phyloP scores from a whole-genome alignment of 495 filamentous ascomycete genomes.

The Aspergillus avenaceus region DNA sequence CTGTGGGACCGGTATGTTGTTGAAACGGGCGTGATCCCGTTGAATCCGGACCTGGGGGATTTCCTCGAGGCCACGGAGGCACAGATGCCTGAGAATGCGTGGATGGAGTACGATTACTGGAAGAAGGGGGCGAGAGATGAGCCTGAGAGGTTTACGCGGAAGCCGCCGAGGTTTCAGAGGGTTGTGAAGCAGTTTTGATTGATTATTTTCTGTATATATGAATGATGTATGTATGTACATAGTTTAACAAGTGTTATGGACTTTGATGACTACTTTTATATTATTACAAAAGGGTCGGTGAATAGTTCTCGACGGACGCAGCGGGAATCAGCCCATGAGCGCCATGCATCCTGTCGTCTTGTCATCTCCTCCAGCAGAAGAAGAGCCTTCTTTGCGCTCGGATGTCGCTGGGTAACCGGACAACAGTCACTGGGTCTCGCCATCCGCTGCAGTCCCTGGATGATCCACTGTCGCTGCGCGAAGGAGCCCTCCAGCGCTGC shows the following conservation, averaged over 20 bases:
- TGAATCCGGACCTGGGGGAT: slow-evolving; percentile 37
- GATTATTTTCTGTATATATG: background rate
- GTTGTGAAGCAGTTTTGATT: slow-evolving; percentile 43
- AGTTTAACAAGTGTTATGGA: background rate
- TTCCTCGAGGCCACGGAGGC: slow-evolving; percentile 57
- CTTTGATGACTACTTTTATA: slow-evolving; percentile 12
- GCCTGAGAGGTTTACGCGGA: slow-evolving; percentile 50
- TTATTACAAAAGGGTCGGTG: slow-evolving; percentile 34
- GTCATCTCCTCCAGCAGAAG: slow-evolving; percentile 37
- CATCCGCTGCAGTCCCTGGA: slow-evolving; percentile 35
- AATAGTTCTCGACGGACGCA: slow-evolving; percentile 37
- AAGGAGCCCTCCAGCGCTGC: slow-evolving; percentile 33
- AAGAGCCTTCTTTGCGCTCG: slow-evolving; percentile 28
- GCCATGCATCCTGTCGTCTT: slow-evolving; percentile 33
- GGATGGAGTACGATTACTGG: slow-evolving; percentile 71
- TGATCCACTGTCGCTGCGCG: slow-evolving; percentile 33
- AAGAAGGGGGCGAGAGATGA: slow-evolving; percentile 55
- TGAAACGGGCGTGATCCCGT: slow-evolving; percentile 54
- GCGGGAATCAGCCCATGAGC: slow-evolving; percentile 38
- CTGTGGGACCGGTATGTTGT: slow-evolving; percentile 58
- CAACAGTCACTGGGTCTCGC: too few relatives aligned
- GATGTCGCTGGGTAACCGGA: slow-evolving; percentile 28
- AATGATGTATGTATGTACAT: background rate
- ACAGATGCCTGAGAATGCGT: slow-evolving; percentile 63
- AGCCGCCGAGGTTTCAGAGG: slow-evolving; percentile 48